These are phyloP conservation scores for Mortierella sp. DNA, from an alignment of 371 early-diverging fungal species.

Conservation along the genomic window DNA sequence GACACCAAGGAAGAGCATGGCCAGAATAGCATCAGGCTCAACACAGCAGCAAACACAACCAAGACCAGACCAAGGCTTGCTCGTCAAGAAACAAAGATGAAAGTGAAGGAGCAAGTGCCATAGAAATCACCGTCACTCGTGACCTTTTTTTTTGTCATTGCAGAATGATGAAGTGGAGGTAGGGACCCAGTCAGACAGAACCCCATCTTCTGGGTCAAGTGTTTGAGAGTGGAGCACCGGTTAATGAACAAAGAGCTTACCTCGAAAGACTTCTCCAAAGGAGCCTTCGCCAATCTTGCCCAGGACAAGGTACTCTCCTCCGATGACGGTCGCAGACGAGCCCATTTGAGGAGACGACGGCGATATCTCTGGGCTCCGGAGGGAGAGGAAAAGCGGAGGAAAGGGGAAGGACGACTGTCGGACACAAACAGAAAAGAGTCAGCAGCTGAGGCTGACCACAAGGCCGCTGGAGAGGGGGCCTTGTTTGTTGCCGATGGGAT, in stretches of 20 bases:
- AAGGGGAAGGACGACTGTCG: constrained; percentile 1
- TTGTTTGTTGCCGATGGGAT: constrained; percentile 21
- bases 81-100: background rate
- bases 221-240: background rate
- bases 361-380: constrained; percentile 38
- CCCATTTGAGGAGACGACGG: constrained; percentile 48
- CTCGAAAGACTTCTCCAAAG: constrained; percentile 76
- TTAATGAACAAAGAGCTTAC: constrained; percentile 36
- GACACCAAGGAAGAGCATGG: background rate
- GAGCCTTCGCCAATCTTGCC: constrained; percentile 74
- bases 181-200: background rate
- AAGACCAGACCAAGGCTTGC: no score
- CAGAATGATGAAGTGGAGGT: background rate
- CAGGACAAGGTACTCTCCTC: constrained; percentile 68
- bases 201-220: background rate
- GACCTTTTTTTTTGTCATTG: constrained; percentile 9
- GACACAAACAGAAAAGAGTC: background rate
- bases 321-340: constrained; percentile 63
- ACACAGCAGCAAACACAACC: background rate
- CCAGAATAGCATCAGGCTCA: background rate
- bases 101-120: background rate
- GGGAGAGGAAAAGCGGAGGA: constrained; percentile 14
- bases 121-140: constrained; percentile 21
- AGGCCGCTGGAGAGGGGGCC: constrained; percentile 25
- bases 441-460: constrained; percentile 14